Base-by-base conservation (phyloP, 805 yeast species). In the Candida methanosorbosa region DNA sequence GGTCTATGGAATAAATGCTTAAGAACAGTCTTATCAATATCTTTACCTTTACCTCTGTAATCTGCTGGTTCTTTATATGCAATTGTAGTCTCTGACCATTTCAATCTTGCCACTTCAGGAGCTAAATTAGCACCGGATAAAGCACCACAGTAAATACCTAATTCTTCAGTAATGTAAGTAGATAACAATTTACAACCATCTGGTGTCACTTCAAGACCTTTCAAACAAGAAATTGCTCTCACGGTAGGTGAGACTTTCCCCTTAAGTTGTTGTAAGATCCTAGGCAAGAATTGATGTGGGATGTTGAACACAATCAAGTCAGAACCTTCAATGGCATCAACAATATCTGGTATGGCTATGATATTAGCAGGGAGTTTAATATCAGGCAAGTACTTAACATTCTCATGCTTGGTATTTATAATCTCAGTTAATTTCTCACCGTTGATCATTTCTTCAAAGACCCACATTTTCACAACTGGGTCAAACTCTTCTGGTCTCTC, bases 31-130 rank as follows among this genome's bases (percentile, higher is more conserved):
- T 76, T 75, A 57, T 84, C 94, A 38, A 84, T 75, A 54, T 83
- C 94, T 42, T 63, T 55, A 38, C 87, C 88, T 33, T 64, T 63
- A 35, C 81, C 81, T 43, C 68, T 62, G 65, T 67, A 80, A 60
- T 86, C 85, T 19, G 55, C 54, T 38, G 96, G 95, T 18, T 68
- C 52, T 38, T 72, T 77, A 66, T 85, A 92, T 17, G 97, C 98
- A 44, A 92, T 86, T 11, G 98, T 88, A 40, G 98, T 92, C 65
- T 92, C 98, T 15, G 96, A 87, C 94, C 95, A 92, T 63, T 82
- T 82, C 61, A 85, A 84, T 57, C 74, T 75, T 40, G 98, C 98
- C 41, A 92, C 95, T 62, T 92, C 98, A 32, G 94, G 86, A 29
- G 98, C 98, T 50, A 92, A 71, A 66, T 92, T 92, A 37, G 98